phyloP scores from a whole-genome alignment of 2,329 filamentous ascomycete genomes.

The Beauveria pseudobassiana region DNA sequence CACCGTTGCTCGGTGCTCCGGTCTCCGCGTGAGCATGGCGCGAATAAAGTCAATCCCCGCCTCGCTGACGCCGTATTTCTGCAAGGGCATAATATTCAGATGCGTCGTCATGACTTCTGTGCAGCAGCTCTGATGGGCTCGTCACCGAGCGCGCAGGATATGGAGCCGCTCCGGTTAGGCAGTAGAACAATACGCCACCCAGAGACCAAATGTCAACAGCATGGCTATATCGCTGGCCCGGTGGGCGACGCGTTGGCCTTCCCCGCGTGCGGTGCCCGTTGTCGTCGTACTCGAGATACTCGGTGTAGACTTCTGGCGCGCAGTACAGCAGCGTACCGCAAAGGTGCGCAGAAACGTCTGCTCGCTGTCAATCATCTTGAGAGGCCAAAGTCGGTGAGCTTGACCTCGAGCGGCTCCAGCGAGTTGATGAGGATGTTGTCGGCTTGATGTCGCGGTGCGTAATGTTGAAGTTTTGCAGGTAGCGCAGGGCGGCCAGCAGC shows the following conservation, averaged over 20 bases:
- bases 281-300: slow-evolving; percentile 61
- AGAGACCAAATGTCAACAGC: slow-evolving; percentile 96
- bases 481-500: slow-evolving; percentile 73
- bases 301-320: slow-evolving; percentile 90
- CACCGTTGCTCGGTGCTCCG: slow-evolving; percentile 68
- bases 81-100: slow-evolving; percentile 59
- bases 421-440: slow-evolving; percentile 89
- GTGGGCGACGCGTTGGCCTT: slow-evolving; percentile 52
- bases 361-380: slow-evolving; percentile 85
- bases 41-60: slow-evolving; percentile 66
- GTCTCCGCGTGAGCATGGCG: slow-evolving; percentile 75
- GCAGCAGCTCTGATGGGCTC: slow-evolving; percentile 70
- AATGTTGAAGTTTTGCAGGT: slow-evolving; percentile 81
- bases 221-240: slow-evolving; percentile 70
- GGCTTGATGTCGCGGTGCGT: slow-evolving; percentile 97
- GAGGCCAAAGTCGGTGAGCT: slow-evolving; percentile 91
- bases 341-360: slow-evolving; percentile 89
- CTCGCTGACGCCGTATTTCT: slow-evolving; percentile 50
- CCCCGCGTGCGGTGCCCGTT: slow-evolving; percentile 55
- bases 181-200: slow-evolving; percentile 83
- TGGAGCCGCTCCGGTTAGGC: slow-evolving; percentile 71
- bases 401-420: slow-evolving; percentile 67
- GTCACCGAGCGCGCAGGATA: slow-evolving; percentile 72
- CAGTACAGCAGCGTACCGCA: slow-evolving; percentile 95
- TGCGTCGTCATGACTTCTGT: slow-evolving; percentile 75